Conservation (phyloP, 1,284 basidiomycete genomes). For the Ustilago trichophora region DNA sequence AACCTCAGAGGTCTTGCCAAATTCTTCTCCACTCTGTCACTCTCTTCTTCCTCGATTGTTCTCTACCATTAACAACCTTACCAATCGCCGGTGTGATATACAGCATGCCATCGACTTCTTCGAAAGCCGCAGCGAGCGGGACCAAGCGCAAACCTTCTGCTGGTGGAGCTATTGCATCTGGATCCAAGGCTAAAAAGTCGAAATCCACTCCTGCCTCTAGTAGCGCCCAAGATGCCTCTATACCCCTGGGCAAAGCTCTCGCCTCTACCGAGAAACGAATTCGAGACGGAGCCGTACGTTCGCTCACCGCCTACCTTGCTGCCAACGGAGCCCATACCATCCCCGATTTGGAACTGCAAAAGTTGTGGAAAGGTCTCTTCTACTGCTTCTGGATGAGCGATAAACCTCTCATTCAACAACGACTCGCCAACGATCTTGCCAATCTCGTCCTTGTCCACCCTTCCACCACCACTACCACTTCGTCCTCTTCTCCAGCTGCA, state of each 20-base stretch:
- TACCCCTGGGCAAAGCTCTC: slow-evolving; percentile 57
- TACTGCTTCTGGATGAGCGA: slow-evolving; percentile 99
- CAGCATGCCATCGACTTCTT: slow-evolving; percentile 7
- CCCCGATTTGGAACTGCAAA: slow-evolving; percentile 80
- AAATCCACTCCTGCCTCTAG: background rate
- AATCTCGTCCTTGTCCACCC: slow-evolving; percentile 71
- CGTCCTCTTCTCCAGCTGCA: too few relatives aligned
- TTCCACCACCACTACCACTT: too few relatives aligned
- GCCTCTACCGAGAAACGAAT: slow-evolving; percentile 71
- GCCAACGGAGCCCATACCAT: slow-evolving; percentile 67
- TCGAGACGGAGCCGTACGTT: slow-evolving; percentile 84
- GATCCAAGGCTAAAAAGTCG: slow-evolving; percentile 9
- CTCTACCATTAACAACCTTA: too few relatives aligned
- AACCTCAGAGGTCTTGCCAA: too few relatives aligned
- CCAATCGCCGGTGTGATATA: too few relatives aligned
- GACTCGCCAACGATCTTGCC: slow-evolving; percentile 83
- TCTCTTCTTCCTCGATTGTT: too few relatives aligned
- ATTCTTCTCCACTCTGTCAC: background rate
- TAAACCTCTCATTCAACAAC: slow-evolving; percentile 95
- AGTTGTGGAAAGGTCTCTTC: slow-evolving; percentile 97
- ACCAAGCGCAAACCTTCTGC: slow-evolving; percentile 17
- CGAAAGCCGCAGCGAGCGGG: background rate
- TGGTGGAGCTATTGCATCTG: background rate
- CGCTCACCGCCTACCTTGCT: slow-evolving; percentile 74
- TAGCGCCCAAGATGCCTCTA: slow-evolving; percentile 7